phyloP scores from a whole-genome alignment of 768 basidiomycete genomes.

The Psilocybe tampanensis region DNA sequence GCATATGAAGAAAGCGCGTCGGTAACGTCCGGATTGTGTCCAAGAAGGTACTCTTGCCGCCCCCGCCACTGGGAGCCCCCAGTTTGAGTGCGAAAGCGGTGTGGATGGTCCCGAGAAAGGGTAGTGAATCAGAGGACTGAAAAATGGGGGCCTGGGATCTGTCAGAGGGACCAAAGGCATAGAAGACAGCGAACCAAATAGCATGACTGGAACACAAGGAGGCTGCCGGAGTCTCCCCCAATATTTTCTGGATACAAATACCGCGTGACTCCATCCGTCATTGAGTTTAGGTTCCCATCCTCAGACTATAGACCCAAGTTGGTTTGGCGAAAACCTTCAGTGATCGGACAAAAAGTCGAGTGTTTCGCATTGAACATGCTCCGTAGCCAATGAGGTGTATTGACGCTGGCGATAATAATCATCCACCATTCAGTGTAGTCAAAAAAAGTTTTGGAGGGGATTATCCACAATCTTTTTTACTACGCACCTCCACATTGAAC shows the following conservation, averaged over 20 bases:
- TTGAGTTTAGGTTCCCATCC: slow-evolving; percentile 12
- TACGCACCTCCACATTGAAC: neutral
- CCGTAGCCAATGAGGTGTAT: neutral
- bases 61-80: neutral
- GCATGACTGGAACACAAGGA: slow-evolving; percentile 1
- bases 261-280: slow-evolving; percentile 15
- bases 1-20: slow-evolving; percentile 1
- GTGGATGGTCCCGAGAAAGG: neutral
- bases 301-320: neutral
- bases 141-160: slow-evolving; percentile 5
- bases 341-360: neutral
- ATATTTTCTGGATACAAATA: slow-evolving; percentile 4
- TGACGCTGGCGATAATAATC: neutral
- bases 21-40: slow-evolving; percentile 17
- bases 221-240: slow-evolving; percentile 6
- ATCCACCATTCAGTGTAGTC: neutral
- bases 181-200: slow-evolving; percentile 5
- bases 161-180: slow-evolving; percentile 3
- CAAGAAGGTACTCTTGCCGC: neutral
- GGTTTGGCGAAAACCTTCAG: neutral
- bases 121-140: neutral
- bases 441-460: neutral
- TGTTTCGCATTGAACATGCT: neutral
- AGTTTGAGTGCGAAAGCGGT: neutral
- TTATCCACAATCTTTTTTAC: neutral